phyloP scores from a whole-genome alignment of 257 asterid genomes.

The Capsicum rhomboideum region DNA sequence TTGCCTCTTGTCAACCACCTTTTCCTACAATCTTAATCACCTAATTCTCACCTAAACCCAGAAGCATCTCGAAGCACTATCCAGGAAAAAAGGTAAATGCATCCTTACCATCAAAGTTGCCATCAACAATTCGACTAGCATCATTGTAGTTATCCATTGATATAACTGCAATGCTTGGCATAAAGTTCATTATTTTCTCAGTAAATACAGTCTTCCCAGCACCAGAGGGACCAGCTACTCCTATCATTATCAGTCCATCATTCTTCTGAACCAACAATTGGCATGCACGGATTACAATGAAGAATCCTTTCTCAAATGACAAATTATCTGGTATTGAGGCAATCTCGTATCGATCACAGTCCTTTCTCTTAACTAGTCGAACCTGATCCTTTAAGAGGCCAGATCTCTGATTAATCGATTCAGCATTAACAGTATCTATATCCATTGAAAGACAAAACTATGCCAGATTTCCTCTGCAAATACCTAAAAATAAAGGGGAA shows the following conservation, averaged over 20 bases:
- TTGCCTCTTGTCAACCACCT: neutral
- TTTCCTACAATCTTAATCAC: neutral
- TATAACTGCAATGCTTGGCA: constrained; percentile 90
- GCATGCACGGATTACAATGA: constrained; percentile 82
- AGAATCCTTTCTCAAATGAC: constrained; percentile 96
- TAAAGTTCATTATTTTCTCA: constrained; percentile 62
- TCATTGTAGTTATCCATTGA: constrained; percentile 99
- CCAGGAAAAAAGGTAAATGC: neutral
- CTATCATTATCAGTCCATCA: constrained; percentile 76
- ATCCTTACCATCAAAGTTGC: constrained; percentile 83
- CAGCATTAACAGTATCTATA: constrained; percentile 32
- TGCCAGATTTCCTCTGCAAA: constrained; percentile 21
- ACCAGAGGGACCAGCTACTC: constrained; percentile 98
- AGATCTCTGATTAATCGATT: constrained; percentile 37
- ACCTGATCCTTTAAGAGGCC: constrained; percentile 94
- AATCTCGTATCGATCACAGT: constrained; percentile 68
- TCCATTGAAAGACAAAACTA: constrained; percentile 35
- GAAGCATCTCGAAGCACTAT: neutral
- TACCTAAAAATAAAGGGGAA: neutral
- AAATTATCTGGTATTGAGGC: constrained; percentile 61
- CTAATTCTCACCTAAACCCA: neutral
- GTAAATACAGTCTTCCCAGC: constrained; percentile 88
- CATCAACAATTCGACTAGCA: constrained; percentile 91
- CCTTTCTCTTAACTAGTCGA: constrained; percentile 68
- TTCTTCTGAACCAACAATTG: constrained; percentile 80